Evolutionary conservation across 306 rosid genomes (phyloP).

Genomic region (Rosa rugosa): DNA sequence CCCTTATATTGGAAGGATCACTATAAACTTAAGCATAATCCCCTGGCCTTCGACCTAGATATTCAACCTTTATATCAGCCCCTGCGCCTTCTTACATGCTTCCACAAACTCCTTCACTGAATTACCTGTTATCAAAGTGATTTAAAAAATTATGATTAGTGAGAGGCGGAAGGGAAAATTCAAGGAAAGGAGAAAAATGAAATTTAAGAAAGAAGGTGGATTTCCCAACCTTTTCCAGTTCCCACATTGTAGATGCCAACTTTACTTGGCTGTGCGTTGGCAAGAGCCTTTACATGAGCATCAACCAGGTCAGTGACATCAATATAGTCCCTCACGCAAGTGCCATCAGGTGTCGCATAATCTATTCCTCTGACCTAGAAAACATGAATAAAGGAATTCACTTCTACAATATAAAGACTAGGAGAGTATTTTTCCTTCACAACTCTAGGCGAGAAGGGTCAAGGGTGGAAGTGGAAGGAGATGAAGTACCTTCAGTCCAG

Average conservation of each 20-base stretch:
- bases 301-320: constrained; percentile 95
- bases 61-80: constrained; percentile 63
- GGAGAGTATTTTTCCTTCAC: background rate
- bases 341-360: constrained; percentile 79
- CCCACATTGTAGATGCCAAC: constrained; percentile 98
- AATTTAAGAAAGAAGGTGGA: background rate
- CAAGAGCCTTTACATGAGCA: constrained; percentile 95
- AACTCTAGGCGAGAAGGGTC: background rate
- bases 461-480: background rate
- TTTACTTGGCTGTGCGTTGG: constrained; percentile 52
- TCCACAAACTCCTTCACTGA: constrained; percentile 90
- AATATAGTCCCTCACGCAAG: constrained; percentile 85
- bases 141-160: background rate
- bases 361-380: constrained; percentile 86
- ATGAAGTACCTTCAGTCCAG: constrained; percentile 64
- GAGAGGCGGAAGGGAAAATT: background rate
- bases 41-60: constrained; percentile 78
- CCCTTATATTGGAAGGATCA: constrained; percentile 71
- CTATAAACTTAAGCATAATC: constrained; percentile 90
- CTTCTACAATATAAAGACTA: background rate
- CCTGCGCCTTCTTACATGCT: constrained; percentile 96
- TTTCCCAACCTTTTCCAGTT: constrained; percentile 76
- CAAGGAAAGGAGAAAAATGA: background rate
- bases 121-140: constrained; percentile 51
- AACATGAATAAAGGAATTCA: background rate